Evolutionary conservation across 768 basidiomycete species (phyloP), one percentile per base, ranked within the genome.

Genomic region (Agaricus sinodeliciosus): DNA sequence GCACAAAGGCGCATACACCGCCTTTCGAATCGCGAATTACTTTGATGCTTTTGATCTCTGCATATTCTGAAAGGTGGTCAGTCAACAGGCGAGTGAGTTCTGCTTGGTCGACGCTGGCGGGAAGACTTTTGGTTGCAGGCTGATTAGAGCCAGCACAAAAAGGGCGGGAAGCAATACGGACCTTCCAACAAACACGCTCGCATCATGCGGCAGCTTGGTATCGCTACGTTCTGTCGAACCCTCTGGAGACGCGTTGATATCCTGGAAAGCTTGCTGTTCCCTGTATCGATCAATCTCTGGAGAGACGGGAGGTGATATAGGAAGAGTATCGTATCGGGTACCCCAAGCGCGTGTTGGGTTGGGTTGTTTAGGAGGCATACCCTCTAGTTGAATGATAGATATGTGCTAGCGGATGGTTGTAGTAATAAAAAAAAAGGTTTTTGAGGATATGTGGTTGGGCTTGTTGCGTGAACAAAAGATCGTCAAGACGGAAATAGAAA

Each of bases 111-210:
- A 89, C 73, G 58, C 81, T 78, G 46, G 80, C 72, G 9, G 90
- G 89, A 55, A 91, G 73, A 63, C 89, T 91, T 42, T 44, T 39
- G 51, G 42, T 19, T 13, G 42, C 31, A 56, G 42, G 49, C 39
- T 41, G 40, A 44, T 44, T 52, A 54, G 25, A 4, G 27, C 42
- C 11, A 28, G 49, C 37, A 35, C 49, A 22, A 19, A 35, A 16
- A 25, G 25, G 40, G 19, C 25, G 55, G n/a, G 42, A 31, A 50
- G 54, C 37, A 22, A 40, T 51, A 59, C 63, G 4, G 60, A 87
- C 89, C 88, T 90, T 65, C 90, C 90, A 55, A 91, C 84, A 65
- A 92, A 92, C 60, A 92, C 77, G 60, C 87, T 90, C 37, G 87
- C 82, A 58, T 90, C 84, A 63, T 89, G 85, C 51, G 80, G 76